Evolutionary conservation across 352 stramenopile genomes (phyloP).

Genomic region (Blastocystis sp.): DNA sequence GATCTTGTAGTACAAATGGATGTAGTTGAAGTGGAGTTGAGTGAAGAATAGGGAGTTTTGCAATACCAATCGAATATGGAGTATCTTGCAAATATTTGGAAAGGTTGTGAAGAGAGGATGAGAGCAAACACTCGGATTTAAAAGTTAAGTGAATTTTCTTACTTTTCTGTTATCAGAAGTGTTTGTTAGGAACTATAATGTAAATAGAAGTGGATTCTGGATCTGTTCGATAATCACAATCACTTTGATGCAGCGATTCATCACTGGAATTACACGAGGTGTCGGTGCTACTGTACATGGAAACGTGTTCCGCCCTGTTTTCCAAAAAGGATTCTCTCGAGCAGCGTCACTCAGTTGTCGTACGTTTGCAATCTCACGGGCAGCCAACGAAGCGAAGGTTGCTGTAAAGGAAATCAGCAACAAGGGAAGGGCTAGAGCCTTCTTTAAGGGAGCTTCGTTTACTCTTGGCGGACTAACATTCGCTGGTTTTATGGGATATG

Average conservation of each 20-base stretch:
- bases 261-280: neutral
- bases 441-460: neutral
- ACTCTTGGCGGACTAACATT: conserved; percentile 4
- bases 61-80: conserved; percentile 37
- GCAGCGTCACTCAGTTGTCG: neutral
- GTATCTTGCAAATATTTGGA: conserved; percentile 35
- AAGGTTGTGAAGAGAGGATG: conserved; percentile 47
- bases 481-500: conserved; percentile 17
- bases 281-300: neutral
- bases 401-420: neutral
- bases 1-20: conserved; percentile 49
- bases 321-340: neutral
- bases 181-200: neutral
- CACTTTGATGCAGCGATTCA: neutral
- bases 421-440: neutral
- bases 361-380: neutral
- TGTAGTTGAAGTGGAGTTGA: neutral
- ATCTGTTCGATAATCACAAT: neutral
- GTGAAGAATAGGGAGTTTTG: neutral
- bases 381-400: neutral
- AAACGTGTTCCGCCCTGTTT: neutral
- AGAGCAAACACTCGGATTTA: neutral
- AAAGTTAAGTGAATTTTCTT: neutral
- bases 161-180: neutral
- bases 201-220: neutral